Conservation (phyloP, 2,329 filamentous ascomycete genomes). For the Cytospora schulzeri region DNA sequence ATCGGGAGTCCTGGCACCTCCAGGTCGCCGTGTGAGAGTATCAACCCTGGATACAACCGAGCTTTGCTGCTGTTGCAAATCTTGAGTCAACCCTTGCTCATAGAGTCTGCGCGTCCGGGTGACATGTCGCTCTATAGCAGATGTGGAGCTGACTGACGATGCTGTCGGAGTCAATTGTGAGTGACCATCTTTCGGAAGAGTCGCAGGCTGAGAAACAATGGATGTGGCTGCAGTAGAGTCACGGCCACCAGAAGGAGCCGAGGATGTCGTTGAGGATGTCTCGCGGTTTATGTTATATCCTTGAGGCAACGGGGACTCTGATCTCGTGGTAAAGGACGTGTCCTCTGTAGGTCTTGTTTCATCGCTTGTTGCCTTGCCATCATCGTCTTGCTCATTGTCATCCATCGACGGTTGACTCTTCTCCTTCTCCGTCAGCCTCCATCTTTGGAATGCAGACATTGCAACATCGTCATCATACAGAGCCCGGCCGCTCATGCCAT, state of each 20-base stretch:
- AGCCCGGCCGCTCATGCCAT: conserved; percentile 64
- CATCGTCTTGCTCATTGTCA: conserved; percentile 42
- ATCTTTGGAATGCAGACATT: conserved; percentile 79
- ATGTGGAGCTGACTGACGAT: conserved; percentile 41
- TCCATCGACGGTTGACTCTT: conserved; percentile 42
- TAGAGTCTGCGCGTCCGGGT: conserved; percentile 78
- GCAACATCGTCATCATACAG: conserved; percentile 88
- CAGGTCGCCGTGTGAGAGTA: conserved; percentile 66
- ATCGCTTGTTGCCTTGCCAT: conserved; percentile 40
- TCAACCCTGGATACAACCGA: conserved; percentile 80
- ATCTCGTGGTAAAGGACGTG: conserved; percentile 41
- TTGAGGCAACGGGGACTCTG: conserved; percentile 59
- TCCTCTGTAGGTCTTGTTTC: conserved; percentile 38
- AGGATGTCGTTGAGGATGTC: conserved; percentile 84
- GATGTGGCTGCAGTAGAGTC: conserved; percentile 90
- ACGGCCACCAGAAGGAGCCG: conserved; percentile 65
- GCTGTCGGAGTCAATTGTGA: conserved; percentile 41
- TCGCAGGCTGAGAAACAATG: conserved; percentile 69
- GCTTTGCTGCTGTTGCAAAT: conserved; percentile 77
- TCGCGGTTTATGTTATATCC: conserved; percentile 76
- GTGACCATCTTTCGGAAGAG: conserved; percentile 55
- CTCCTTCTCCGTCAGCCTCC: conserved; percentile 63
- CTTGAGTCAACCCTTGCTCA: conserved; percentile 78
- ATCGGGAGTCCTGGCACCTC: conserved; percentile 54
- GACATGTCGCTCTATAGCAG: conserved; percentile 62